These are phyloP conservation scores for Syzygium grande DNA, from an alignment of 345 rosid genomes.

Conservation along the genomic window DNA sequence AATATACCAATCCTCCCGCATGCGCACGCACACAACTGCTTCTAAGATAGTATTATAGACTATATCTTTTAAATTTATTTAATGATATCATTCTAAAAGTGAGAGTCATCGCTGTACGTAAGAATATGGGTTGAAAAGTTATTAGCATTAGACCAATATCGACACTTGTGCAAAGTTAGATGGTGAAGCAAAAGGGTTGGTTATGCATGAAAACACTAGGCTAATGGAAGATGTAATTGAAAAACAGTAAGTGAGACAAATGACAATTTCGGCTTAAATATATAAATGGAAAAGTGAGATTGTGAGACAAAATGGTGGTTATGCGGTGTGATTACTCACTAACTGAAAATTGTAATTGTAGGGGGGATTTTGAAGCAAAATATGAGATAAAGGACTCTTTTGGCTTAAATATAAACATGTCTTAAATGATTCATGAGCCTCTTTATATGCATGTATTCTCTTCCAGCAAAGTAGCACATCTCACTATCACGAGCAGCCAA, in stretches of 20 bases:
- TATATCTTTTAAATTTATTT: not conserved
- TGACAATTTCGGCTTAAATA: not conserved
- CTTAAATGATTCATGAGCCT: not conserved
- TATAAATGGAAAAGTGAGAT: not conserved
- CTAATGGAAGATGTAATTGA: not conserved
- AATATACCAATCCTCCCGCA: not conserved
- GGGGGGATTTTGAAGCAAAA: not conserved
- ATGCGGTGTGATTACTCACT: not conserved
- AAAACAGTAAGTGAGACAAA: rapidly evolving
- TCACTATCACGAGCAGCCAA: no score
- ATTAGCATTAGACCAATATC: not conserved
- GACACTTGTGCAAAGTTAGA: rapidly evolving
- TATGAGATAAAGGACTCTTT: not conserved
- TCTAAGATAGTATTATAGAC: not conserved
- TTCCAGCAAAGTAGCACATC: rapidly evolving
- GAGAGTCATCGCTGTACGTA: rapidly evolving
- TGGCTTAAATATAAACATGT: not conserved
- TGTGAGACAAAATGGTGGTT: not conserved
- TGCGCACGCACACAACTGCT: rapidly evolving
- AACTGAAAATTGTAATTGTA: not conserved
- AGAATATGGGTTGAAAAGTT: not conserved
- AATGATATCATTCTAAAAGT: not conserved
- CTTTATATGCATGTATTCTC: not conserved
- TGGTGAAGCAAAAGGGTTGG: not conserved
- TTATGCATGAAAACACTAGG: not conserved